phyloP scores from a whole-genome alignment of 495 filamentous ascomycete genomes.

The Usnea hakonensis region DNA sequence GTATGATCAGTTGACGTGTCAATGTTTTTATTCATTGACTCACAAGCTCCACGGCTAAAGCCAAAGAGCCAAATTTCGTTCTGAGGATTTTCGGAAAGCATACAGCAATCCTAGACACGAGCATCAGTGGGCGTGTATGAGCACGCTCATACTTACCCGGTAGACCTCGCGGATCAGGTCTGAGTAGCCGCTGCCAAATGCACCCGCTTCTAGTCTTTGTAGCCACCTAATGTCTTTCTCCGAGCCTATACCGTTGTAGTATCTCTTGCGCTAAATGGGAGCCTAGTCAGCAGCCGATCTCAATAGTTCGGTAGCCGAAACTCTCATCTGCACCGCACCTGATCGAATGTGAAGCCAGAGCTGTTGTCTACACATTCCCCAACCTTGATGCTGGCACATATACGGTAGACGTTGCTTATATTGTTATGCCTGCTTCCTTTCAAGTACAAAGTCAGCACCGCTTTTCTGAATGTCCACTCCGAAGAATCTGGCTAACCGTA shows the following conservation, averaged over 20 bases:
- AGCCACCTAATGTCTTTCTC: background rate
- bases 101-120: background rate
- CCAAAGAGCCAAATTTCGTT: constrained; percentile 51
- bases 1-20: background rate
- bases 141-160: background rate
- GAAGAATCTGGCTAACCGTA: background rate
- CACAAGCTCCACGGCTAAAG: constrained; percentile 48
- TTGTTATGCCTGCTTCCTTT: constrained; percentile 2
- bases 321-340: background rate
- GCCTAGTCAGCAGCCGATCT: background rate
- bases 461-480: background rate
- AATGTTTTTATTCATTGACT: background rate
- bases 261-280: background rate
- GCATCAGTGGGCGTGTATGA: background rate
- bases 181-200: constrained; percentile 6
- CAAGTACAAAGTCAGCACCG: background rate
- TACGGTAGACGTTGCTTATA: constrained; percentile 12
- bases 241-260: constrained; percentile 2
- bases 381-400: constrained; percentile 6
- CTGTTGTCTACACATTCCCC: constrained; percentile 2
- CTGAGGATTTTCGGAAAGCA: constrained; percentile 29
- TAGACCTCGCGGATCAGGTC: background rate
- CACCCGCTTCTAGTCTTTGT: background rate
- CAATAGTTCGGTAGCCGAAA: background rate
- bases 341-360: constrained; percentile 1